Conservation (phyloP, 1,139 yeast genomes). For the Magnusiomyces ingens region DNA sequence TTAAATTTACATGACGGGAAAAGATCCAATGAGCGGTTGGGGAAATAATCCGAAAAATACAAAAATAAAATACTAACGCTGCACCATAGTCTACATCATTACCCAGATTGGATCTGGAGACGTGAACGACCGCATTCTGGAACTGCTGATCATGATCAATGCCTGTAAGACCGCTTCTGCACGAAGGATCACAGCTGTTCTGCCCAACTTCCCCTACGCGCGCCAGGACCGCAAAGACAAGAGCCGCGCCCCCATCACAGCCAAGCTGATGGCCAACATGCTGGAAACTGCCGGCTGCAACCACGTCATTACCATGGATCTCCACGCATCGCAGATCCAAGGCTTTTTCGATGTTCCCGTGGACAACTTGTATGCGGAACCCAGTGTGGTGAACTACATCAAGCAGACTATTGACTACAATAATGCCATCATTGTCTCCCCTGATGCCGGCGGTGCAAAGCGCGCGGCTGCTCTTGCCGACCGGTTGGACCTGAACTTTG, state of each 20-base stretch:
- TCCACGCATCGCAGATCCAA: constrained; percentile 96
- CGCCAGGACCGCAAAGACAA: constrained; percentile 97
- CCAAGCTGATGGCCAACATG: constrained; percentile 93
- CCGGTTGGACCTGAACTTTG: constrained; percentile 84
- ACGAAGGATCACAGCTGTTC: constrained; percentile 86
- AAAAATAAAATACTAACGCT: neutral
- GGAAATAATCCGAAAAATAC: too few species aligned
- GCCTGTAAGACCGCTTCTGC: constrained; percentile 97
- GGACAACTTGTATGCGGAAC: constrained; percentile 93
- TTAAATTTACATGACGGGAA: neutral
- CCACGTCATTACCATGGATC: constrained; percentile 95
- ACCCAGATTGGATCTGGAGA: constrained; percentile 85
- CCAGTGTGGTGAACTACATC: constrained; percentile 83
- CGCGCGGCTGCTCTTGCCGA: constrained; percentile 90
- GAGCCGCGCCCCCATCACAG: constrained; percentile 94
- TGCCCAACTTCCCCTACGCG: constrained; percentile 95
- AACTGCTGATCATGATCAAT: constrained; percentile 81
- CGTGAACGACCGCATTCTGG: constrained; percentile 84
- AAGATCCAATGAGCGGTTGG: too few species aligned
- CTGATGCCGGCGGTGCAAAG: constrained; percentile 99
- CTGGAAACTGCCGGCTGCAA: constrained; percentile 93
- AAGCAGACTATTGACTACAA: constrained; percentile 60
- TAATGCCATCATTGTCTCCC: constrained; percentile 82
- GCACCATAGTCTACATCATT: constrained; percentile 57
- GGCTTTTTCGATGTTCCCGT: constrained; percentile 96